A percentile compares a stretch with the other conserved stretches of the same genome.
phyloP scores from a whole-genome alignment of 192 early-diverging fungal genomes.

The Entomortierella parvispora region DNA sequence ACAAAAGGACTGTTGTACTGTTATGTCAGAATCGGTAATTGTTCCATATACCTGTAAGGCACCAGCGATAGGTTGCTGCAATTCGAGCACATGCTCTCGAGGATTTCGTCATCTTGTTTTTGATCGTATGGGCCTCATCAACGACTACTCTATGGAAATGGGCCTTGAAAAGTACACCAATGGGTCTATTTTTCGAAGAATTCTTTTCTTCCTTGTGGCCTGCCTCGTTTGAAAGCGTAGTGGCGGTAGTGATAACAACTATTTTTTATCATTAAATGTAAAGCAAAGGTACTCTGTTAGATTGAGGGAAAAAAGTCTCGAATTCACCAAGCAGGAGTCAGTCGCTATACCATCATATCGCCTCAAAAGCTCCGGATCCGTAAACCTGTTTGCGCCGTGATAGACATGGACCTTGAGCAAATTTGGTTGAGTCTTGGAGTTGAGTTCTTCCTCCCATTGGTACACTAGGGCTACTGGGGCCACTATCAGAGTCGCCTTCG shows the following conservation, averaged over 20 bases:
- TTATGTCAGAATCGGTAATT: too few species aligned
- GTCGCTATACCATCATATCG: conserved; percentile 58
- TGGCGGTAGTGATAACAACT: conserved; percentile 65
- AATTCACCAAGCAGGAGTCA: too few species aligned
- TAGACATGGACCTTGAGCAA: conserved; percentile 69
- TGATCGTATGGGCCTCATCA: conserved; percentile 77
- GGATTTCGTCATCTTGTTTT: conserved; percentile 60
- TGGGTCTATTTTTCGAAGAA: conserved; percentile 4
- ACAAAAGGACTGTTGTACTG: too few species aligned
- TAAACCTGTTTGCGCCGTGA: conserved; percentile 61
- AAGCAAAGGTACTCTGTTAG: too few species aligned
- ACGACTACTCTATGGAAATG: conserved; percentile 53
- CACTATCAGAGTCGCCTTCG: conserved; percentile 73
- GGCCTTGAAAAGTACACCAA: conserved; percentile 39
- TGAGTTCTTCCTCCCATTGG: conserved; percentile 80
- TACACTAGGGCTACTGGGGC: conserved; percentile 74
- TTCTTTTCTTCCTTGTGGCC: conserved; percentile 4
- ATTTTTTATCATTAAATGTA: too few species aligned
- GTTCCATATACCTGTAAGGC: conserved; percentile 58
- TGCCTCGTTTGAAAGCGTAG: conserved; percentile 40
- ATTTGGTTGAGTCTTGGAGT: conserved; percentile 61
- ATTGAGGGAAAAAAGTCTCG: too few species aligned
- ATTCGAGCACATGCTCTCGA: conserved; percentile 58
- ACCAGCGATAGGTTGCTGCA: conserved; percentile 67
- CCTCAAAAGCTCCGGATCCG: conserved; percentile 47